These are phyloP conservation scores for Spinellus fusiger DNA, from an alignment of 192 early-diverging fungal species.

Conservation along the genomic window DNA sequence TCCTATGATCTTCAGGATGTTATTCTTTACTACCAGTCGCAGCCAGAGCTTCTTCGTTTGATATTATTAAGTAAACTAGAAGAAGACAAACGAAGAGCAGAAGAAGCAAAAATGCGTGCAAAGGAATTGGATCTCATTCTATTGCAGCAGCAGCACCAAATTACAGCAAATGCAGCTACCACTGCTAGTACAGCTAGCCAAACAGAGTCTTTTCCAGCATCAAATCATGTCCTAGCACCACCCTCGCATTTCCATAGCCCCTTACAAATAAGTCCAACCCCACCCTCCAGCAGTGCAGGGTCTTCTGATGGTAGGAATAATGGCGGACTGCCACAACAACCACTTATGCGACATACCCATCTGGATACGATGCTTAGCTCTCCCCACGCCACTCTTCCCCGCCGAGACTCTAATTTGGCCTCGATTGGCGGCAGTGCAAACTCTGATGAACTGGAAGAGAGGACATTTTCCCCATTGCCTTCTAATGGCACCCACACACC, in stretches of 20 bases:
- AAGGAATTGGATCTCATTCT: constrained; percentile 41
- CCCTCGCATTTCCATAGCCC: constrained; percentile 2
- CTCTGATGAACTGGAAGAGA: constrained; percentile 17
- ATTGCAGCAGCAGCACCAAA: constrained; percentile 23
- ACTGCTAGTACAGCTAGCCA: no score
- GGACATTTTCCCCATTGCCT: neutral
- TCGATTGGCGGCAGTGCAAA: constrained; percentile 17
- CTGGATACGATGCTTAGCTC: no score
- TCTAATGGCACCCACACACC: neutral
- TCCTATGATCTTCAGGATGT: constrained; percentile 45
- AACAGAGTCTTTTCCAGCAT: no score
- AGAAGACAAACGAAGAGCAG: constrained; percentile 49
- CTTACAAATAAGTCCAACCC: neutral
- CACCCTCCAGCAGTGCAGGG: neutral
- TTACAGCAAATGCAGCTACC: neutral
- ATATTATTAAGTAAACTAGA: constrained; percentile 52
- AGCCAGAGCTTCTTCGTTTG: constrained; percentile 47
- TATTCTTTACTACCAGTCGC: constrained; percentile 36
- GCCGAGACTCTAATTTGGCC: constrained; percentile 12
- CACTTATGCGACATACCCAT: neutral
- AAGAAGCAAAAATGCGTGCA: constrained; percentile 48
- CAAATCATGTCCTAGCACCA: neutral
- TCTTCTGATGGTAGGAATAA: neutral
- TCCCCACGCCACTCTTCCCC: no score
- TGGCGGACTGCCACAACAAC: neutral